Conservation (phyloP, 108 stramenopile genomes). For the Aurantiochytrium sp. region DNA sequence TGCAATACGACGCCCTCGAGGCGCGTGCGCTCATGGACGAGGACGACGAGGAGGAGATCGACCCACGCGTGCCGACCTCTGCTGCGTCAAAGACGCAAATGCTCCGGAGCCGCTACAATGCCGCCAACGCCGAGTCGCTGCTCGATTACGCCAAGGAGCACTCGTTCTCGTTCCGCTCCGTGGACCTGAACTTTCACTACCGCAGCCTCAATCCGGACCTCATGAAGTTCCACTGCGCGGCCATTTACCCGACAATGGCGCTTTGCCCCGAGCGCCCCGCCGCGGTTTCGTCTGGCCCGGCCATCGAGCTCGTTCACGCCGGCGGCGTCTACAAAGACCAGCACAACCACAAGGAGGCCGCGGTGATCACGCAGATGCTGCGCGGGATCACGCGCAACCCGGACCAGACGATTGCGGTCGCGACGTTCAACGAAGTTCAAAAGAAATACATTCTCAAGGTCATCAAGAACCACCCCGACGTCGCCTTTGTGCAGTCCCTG, state of each 20-base stretch:
- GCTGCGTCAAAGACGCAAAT: not conserved
- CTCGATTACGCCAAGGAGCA: constrained; percentile 7
- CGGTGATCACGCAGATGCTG: not conserved
- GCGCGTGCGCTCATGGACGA: not conserved
- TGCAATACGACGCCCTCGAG: not conserved
- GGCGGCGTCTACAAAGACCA: not conserved
- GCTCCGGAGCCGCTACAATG: not conserved
- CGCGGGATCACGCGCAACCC: not conserved
- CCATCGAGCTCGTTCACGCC: not conserved
- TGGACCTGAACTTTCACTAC: not conserved
- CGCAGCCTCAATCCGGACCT: not conserved
- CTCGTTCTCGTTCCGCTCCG: not conserved
- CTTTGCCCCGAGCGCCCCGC: not conserved
- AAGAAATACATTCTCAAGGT: constrained; percentile 21
- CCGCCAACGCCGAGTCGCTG: constrained; percentile 1
- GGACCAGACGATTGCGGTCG: not conserved
- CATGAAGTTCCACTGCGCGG: constrained; percentile 20
- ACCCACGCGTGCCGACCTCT: not conserved
- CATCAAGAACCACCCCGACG: not conserved
- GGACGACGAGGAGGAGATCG: not conserved
- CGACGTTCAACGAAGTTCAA: constrained; percentile 20
- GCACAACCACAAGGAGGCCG: not conserved
- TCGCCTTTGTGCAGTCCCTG: not conserved
- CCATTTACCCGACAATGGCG: not conserved
- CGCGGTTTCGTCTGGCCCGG: not conserved